Evolutionary conservation across 768 basidiomycete genomes (phyloP), one percentile per base, ranked within the genome.

Genomic region (Tulasnella sp.): DNA sequence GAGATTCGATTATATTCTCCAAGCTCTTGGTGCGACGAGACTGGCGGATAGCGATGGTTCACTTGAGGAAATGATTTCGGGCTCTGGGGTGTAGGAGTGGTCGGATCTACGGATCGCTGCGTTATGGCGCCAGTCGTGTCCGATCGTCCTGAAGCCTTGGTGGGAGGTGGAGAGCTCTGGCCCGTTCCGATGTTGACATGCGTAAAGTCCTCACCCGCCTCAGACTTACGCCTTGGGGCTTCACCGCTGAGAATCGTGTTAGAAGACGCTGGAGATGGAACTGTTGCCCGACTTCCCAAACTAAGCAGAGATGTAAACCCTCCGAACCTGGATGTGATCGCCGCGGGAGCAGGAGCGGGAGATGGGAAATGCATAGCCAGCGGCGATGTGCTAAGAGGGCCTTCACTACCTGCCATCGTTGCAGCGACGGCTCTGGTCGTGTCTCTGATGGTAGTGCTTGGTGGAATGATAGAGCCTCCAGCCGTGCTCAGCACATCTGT

Each of bases 381-480:
- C 10, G 12, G 34, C n/a, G 53, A 21, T 34, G 54, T 44, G 30
- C 53, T 42, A n/a, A n/a, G n/a, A 38, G 15, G 34, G 34, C 15
- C 5, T 38, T 38, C 34, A 38, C 34, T 15, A 5, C 34, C 34
- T 15, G 34, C 15, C 15, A 25, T 21, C 19, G 55, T 51, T 3
- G 43, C 15, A 21, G 34, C 15, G 34, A 38, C 15, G 7, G 34
- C 34, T 38, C 56, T 41, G 10, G 65, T 66, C 60, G 65, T 42
- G 72, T 62, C 66, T 70, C 76, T 61, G 29, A 57, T 43, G 12
- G 55, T 57, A 7, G 55, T 27, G 21, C 42, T 27, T 19, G 55
- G 7, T 21, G 19, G 19, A 7, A 21, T 48, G 46, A 29, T 5
- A 48, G 46, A 29, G n/a, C 34, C 34, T 15, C 34, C 34, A 38